These are phyloP conservation scores for Curvularia hawaiiensis DNA, from an alignment of 2,329 filamentous ascomycete genomes.

Conservation along the genomic window DNA sequence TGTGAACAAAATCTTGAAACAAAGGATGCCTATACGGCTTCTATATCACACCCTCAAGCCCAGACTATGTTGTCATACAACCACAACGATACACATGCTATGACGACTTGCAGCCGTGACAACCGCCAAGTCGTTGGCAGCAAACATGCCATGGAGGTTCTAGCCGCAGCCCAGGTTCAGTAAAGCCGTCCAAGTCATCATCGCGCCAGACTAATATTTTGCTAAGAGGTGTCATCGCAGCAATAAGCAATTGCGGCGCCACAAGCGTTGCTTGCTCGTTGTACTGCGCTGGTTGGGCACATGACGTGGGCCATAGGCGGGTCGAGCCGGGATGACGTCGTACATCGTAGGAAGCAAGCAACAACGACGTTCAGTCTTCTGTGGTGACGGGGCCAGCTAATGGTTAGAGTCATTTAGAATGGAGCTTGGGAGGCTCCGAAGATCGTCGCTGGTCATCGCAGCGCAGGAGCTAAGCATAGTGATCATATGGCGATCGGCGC, in stretches of 20 bases:
- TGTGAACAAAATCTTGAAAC: background rate
- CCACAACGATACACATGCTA: background rate
- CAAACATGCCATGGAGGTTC: background rate
- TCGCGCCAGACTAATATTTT: background rate
- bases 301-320: slow-evolving; percentile 2
- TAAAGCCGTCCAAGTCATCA: background rate
- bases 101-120: background rate
- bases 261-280: background rate
- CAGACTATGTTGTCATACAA: slow-evolving; percentile 9
- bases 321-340: slow-evolving; percentile 9
- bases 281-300: background rate
- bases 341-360: background rate
- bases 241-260: background rate
- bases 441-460: background rate
- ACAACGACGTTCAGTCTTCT: background rate
- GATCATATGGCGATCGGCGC: background rate
- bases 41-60: background rate
- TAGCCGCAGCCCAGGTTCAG: background rate
- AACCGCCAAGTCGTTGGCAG: background rate
- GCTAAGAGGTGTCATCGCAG: background rate
- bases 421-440: background rate
- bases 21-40: background rate
- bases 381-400: background rate
- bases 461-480: background rate
- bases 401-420: background rate